Base-by-base conservation (phyloP, 1,284 basidiomycete species). In the Sphagnurus paluster region DNA sequence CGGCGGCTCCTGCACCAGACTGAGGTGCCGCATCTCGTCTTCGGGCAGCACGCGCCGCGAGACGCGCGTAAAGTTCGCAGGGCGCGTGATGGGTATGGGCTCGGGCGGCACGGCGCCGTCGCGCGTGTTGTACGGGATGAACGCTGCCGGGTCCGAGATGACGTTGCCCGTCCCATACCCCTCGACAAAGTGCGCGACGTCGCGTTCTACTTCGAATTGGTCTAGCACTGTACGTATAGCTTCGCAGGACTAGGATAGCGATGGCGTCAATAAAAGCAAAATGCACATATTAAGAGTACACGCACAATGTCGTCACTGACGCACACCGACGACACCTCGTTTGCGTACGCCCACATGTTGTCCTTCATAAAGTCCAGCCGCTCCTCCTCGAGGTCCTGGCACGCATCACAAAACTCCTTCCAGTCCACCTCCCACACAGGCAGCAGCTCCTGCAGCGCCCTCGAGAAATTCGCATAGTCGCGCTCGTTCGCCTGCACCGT, bases 371-470 rank as follows among this genome's bases (percentile, higher is more conserved):
- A 90, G 53, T 95, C 93, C 65, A 97, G 70, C 16, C 97, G 79
- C 49, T 98, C 95, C 61, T 98, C 96, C 64, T 99, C 96, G 36
- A 98, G 66, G 71, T 99, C 96, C 70, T 99, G 97, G 56, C 90
- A 93, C 33, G 82, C 80, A 73, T 98, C 94, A 63, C 92, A 96
- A 66, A 93, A 97, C 13, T 74, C 72, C 67, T 93, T 97, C 95
- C 96, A 99, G 49, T 95, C 90, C 43, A 77, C 74, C 64, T 98
- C 95, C 96, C 96, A 99, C 59, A 86, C 86, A 37, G 73, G 74
- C 49, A 82, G 77, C 35, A 91, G 89, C 46, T 92, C 87, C 54
- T 85, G 77, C 39, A 98, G 71, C 0, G 84, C 87, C 44, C 80
- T 79, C 10, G 91, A 82, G 65, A 94, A 97, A 63, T 89, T 89